Conservation (phyloP, 148 eudicot genomes). For the Chenopodium quinoa region DNA sequence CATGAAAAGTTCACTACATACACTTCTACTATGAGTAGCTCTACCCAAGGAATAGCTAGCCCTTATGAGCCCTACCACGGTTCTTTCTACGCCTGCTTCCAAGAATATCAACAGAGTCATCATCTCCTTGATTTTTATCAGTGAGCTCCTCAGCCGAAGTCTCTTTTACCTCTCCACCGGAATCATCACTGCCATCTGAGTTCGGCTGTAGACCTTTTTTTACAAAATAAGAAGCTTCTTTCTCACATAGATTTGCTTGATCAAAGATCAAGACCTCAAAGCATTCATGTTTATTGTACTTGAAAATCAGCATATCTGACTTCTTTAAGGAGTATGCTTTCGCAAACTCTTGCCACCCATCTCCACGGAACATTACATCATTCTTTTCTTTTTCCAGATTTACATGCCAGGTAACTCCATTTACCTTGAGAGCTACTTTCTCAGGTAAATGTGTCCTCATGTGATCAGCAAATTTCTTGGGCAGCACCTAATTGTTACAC, state of each 20-base stretch:
- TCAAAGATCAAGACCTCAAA: constrained; percentile 27
- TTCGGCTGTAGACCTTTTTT: constrained; percentile 14
- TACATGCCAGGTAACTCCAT: constrained; percentile 18
- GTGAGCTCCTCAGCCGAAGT: too few relatives aligned
- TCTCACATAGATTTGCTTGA: constrained; percentile 17
- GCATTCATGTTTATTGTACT: constrained; percentile 16
- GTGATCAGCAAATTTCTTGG: constrained; percentile 22
- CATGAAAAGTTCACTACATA: too few relatives aligned
- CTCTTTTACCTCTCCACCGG: neutral
- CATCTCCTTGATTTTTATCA: too few relatives aligned
- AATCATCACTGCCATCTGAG: neutral
- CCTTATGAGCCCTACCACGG: too few relatives aligned
- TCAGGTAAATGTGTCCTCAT: constrained; percentile 21
- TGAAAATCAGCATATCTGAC: constrained; percentile 15
- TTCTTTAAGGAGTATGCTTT: too few relatives aligned
- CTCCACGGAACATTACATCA: neutral
- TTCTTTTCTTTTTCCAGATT: constrained; percentile 15
- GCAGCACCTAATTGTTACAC: constrained; percentile 17
- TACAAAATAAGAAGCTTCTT: constrained; percentile 24
- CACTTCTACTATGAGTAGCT: too few relatives aligned
- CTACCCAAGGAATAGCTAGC: too few relatives aligned
- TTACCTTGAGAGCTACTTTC: constrained; percentile 13
- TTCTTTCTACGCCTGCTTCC: too few relatives aligned
- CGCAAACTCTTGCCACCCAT: too few relatives aligned
- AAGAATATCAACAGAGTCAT: too few relatives aligned